Evolutionary conservation across 169 alveolate genomes (phyloP).

Genomic region (Plasmodium berghei): DNA sequence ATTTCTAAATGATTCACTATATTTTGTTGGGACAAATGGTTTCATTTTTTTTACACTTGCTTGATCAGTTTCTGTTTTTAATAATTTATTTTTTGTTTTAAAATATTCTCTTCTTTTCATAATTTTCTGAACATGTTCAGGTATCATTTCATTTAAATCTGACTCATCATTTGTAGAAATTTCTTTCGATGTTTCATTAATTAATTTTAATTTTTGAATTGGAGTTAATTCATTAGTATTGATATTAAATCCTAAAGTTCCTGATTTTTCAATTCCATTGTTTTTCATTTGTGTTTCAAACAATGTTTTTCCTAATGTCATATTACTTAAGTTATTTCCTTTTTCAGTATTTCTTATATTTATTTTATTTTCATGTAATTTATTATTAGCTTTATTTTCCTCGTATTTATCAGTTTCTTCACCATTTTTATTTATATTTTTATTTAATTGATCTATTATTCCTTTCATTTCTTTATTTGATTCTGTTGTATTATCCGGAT

Average conservation of each 20-base stretch:
- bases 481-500: conserved; percentile 10
- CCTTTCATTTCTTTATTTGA: conserved; percentile 25
- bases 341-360: not conserved
- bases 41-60: conserved; percentile 25
- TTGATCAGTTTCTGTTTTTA: conserved; percentile 11
- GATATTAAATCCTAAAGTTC: not conserved
- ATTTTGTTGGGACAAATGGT: conserved; percentile 66
- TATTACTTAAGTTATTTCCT: not conserved
- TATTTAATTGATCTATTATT: conserved; percentile 31
- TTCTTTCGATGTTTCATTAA: conserved; percentile 55
- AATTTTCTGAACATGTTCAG: conserved; percentile 69
- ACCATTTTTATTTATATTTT: conserved; percentile 6
- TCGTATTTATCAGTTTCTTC: not conserved
- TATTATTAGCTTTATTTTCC: not conserved
- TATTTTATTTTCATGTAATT: not conserved
- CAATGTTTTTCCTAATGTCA: no score
- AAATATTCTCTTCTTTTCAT: conserved; percentile 76
- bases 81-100: conserved; percentile 23
- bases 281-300: not conserved
- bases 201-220: conserved; percentile 29
- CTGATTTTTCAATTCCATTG: not conserved
- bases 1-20: conserved; percentile 73
- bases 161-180: conserved; percentile 37
- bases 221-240: conserved; percentile 38
- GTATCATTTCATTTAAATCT: conserved; percentile 30